These are phyloP conservation scores for Elsinoe australis DNA, from an alignment of 2,329 filamentous ascomycete genomes.

Conservation along the genomic window DNA sequence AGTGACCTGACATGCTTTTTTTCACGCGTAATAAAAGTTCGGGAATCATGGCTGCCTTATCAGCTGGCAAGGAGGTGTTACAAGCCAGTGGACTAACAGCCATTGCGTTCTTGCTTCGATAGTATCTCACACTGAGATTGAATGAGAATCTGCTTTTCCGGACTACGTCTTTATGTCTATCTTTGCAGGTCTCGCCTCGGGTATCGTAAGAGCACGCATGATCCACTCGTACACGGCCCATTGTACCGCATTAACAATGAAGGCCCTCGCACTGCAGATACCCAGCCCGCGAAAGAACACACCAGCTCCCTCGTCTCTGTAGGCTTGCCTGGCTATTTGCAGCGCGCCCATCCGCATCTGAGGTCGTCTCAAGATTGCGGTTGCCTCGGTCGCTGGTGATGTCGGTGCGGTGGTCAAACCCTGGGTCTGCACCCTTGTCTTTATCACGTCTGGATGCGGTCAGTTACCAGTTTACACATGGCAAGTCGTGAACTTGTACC, in stretches of 20 bases:
- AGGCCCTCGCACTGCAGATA: slow-evolving; percentile 77
- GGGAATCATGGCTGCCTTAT: slow-evolving; percentile 8
- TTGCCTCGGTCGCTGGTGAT: background rate
- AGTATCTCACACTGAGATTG: background rate
- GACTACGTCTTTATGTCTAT: background rate
- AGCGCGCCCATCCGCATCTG: slow-evolving; percentile 45
- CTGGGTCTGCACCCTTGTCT: slow-evolving; percentile 84
- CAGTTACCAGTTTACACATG: background rate
- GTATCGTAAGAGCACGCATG: slow-evolving; percentile 19
- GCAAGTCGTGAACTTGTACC: slow-evolving; percentile 23
- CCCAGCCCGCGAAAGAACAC: slow-evolving; percentile 78
- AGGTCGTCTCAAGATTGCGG: slow-evolving; percentile 11
- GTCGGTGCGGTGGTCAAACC: slow-evolving; percentile 19
- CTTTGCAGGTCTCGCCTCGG: slow-evolving; percentile 12
- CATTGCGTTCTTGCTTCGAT: slow-evolving; percentile 2
- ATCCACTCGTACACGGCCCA: slow-evolving; percentile 56
- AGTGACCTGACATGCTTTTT: background rate
- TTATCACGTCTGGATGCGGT: slow-evolving; percentile 62
- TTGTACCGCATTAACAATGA: slow-evolving; percentile 86
- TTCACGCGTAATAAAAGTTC: slow-evolving; percentile 7
- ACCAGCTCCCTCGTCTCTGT: slow-evolving; percentile 60
- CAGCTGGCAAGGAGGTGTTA: slow-evolving; percentile 1
- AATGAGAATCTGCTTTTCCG: slow-evolving; percentile 14
- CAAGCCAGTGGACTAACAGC: slow-evolving; percentile 1
- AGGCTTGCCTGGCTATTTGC: slow-evolving; percentile 58